These are phyloP conservation scores for Fusarium armeniacum DNA, from an alignment of 2,329 filamentous ascomycete genomes.

Conservation along the genomic window DNA sequence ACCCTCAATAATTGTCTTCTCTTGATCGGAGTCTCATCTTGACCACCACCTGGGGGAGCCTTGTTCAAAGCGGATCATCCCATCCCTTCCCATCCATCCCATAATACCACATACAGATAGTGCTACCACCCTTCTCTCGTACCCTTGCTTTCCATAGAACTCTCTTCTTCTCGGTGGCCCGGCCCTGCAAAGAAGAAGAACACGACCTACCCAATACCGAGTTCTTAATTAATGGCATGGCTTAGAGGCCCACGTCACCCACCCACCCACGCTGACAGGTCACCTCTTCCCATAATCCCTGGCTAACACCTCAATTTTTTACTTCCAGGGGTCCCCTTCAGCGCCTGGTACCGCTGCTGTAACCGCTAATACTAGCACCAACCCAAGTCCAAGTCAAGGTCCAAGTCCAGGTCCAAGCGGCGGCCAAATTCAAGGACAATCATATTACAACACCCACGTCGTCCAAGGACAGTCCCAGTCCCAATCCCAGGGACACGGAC, in stretches of 20 bases:
- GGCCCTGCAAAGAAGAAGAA: neutral
- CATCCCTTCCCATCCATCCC: constrained; percentile 18
- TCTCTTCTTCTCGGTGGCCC: neutral
- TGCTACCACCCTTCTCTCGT: constrained; percentile 15
- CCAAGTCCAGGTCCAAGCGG: constrained; percentile 10
- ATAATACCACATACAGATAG: neutral
- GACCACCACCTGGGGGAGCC: constrained; percentile 24
- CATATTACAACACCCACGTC: constrained; percentile 5
- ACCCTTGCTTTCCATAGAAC: constrained; percentile 25
- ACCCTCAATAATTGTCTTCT: constrained; percentile 32
- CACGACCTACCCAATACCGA: neutral
- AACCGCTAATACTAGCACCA: constrained; percentile 18
- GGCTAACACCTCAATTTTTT: constrained; percentile 41
- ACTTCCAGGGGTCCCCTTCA: constrained; percentile 37
- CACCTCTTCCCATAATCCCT: constrained; percentile 10
- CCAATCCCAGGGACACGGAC: constrained; percentile 27
- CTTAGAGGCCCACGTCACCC: constrained; percentile 50
- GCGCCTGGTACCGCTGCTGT: constrained; percentile 15
- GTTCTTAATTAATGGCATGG: constrained; percentile 35
- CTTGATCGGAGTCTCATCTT: constrained; percentile 42
- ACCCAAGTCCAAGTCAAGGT: constrained; percentile 10
- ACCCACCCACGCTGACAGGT: constrained; percentile 47
- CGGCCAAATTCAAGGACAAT: constrained; percentile 14
- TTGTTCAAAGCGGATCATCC: constrained; percentile 39
- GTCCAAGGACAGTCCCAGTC: constrained; percentile 17